Percentiles rank a stretch among this genome's conserved stretches.
These are phyloP conservation scores for Xylariales sp. DNA, from an alignment of 2,329 filamentous ascomycete species.

Conservation along the genomic window DNA sequence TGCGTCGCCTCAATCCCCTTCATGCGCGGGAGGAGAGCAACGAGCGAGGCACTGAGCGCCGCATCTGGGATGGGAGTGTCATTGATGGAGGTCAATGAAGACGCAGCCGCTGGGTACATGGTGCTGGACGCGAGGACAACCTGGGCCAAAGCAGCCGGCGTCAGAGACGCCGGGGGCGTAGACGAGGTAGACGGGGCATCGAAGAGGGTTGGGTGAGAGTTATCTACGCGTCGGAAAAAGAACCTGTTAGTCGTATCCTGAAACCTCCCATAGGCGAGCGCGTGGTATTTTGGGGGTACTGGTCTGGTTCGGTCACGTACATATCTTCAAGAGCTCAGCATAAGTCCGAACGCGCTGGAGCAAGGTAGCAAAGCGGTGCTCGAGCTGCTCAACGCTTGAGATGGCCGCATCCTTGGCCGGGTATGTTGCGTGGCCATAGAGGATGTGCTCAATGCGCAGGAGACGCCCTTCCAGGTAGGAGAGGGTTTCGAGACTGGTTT, in stretches of 20 bases:
- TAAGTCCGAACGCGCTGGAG: slow-evolving; percentile 51
- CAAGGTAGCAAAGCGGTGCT: slow-evolving; percentile 48
- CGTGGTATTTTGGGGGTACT: too few relatives aligned
- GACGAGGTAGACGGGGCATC: slow-evolving; percentile 41
- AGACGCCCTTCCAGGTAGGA: slow-evolving; percentile 55
- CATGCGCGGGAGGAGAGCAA: slow-evolving; percentile 58
- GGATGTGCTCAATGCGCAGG: slow-evolving; percentile 53
- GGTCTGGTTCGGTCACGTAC: too few relatives aligned
- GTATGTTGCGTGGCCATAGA: slow-evolving; percentile 42
- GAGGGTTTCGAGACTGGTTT: slow-evolving; percentile 51
- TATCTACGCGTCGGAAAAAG: slow-evolving; percentile 34
- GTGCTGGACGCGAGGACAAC: slow-evolving; percentile 54
- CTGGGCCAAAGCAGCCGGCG: slow-evolving; percentile 45
- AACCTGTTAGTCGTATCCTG: too few relatives aligned
- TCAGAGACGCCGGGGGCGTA: slow-evolving; percentile 47
- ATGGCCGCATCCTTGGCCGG: slow-evolving; percentile 35
- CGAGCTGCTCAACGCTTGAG: slow-evolving; percentile 44
- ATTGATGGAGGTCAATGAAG: slow-evolving; percentile 51
- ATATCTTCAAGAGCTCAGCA: slow-evolving; percentile 55
- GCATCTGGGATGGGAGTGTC: slow-evolving; percentile 55
- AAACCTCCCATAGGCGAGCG: too few relatives aligned
- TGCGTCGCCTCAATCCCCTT: slow-evolving; percentile 57
- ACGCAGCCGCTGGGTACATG: slow-evolving; percentile 51
- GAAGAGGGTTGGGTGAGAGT: slow-evolving; percentile 51
- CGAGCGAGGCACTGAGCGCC: slow-evolving; percentile 49